Conservation (phyloP, 805 yeast genomes). For the Yarrowia sp. region DNA sequence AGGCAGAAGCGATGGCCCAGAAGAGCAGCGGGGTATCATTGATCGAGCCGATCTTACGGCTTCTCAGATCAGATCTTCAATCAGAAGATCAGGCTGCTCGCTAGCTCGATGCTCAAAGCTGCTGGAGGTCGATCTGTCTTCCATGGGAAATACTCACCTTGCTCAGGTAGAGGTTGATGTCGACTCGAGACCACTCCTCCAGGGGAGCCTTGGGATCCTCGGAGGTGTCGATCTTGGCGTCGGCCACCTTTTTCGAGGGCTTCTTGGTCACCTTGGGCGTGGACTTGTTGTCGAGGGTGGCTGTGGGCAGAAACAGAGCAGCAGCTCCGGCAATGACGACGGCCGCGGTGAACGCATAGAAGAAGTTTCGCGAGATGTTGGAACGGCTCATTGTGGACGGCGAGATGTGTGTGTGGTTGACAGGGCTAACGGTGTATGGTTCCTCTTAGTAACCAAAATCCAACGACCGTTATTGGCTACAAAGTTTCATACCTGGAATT, state of each 20-base stretch:
- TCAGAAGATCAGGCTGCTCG: neutral
- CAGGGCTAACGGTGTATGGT: neutral
- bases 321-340: conserved; percentile 22
- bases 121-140: neutral
- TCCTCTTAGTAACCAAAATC: conserved; percentile 12
- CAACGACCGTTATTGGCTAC: conserved; percentile 15
- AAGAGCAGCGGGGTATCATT: too few species aligned
- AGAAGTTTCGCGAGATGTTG: conserved; percentile 11
- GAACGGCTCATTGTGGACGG: conserved; percentile 10
- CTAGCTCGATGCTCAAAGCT: neutral
- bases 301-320: conserved; percentile 23
- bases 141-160: conserved; percentile 12
- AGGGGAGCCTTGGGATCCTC: conserved; percentile 18
- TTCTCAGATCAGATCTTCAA: too few species aligned
- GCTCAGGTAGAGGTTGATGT: conserved; percentile 8
- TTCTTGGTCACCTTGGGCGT: conserved; percentile 21
- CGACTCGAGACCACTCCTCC: conserved; percentile 20
- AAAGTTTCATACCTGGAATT: conserved; percentile 1
- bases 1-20: neutral
- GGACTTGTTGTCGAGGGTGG: conserved; percentile 12
- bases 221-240: conserved; percentile 19
- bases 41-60: too few species aligned
- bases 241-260: conserved; percentile 2
- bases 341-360: conserved; percentile 1
- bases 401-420: neutral